Percentiles rank a stretch among this genome's conserved stretches.
These are phyloP conservation scores for Starmerella geochares DNA, from an alignment of 805 yeast genomes.

Conservation along the genomic window DNA sequence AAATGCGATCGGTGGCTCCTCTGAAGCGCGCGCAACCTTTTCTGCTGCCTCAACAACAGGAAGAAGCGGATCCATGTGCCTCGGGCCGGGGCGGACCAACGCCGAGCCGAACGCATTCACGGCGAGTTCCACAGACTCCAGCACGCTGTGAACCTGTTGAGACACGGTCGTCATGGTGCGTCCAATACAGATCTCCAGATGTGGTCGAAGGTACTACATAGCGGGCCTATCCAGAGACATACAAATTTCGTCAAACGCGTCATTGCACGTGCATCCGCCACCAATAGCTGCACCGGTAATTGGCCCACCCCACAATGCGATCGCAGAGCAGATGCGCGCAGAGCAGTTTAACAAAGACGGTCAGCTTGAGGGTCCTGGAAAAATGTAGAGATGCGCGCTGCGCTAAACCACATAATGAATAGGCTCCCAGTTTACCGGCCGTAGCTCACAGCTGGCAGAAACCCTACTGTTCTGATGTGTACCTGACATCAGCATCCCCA, in stretches of 20 bases:
- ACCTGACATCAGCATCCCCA: too few species aligned
- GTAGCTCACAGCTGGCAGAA: too few species aligned
- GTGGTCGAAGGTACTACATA: neutral
- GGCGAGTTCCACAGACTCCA: slow-evolving; percentile 19
- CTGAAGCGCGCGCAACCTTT: neutral
- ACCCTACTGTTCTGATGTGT: too few species aligned
- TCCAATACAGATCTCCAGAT: too few species aligned
- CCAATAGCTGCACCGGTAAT: slow-evolving; percentile 2
- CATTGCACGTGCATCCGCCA: slow-evolving; percentile 7
- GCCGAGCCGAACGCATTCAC: slow-evolving; percentile 17
- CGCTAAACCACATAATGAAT: too few species aligned
- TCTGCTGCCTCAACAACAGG: slow-evolving; percentile 17
- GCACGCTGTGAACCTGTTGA: slow-evolving; percentile 12
- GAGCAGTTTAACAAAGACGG: too few species aligned
- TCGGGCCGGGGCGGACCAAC: slow-evolving; percentile 10
- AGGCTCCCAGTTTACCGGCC: too few species aligned
- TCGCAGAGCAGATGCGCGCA: too few species aligned
- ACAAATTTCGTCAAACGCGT: slow-evolving; percentile 2
- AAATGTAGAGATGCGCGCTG: too few species aligned
- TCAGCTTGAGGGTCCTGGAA: too few species aligned
- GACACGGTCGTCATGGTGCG: slow-evolving; percentile 4
- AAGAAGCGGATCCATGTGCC: slow-evolving; percentile 18
- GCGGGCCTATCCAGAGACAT: neutral
- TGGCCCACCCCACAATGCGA: too few species aligned
- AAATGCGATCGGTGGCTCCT: slow-evolving; percentile 13